Percentiles rank a stretch among this genome's conserved stretches.
Evolutionary conservation across 208 protist species (phyloP).

Genomic region (Crithidia brevicula): DNA sequence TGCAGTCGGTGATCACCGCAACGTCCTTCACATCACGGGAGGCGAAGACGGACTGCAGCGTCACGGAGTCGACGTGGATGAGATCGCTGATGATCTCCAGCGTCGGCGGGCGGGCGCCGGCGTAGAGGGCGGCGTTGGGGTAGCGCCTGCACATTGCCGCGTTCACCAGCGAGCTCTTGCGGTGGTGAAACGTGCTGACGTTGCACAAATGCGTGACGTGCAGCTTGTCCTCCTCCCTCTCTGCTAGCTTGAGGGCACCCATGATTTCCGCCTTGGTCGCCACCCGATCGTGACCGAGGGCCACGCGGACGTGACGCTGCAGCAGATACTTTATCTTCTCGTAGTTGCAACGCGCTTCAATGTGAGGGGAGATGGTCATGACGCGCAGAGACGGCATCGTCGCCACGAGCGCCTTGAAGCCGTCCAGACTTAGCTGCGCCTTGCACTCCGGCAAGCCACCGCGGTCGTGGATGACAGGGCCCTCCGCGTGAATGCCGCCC

Average conservation of each 20-base stretch:
- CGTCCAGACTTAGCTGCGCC: conserved; percentile 33
- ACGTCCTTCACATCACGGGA: conserved; percentile 52
- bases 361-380: conserved; percentile 72
- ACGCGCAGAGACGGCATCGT: conserved; percentile 67
- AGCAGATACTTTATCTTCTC: conserved; percentile 58
- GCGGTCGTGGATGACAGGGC: conserved; percentile 67
- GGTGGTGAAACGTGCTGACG: conserved; percentile 77
- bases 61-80: conserved; percentile 61
- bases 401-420: conserved; percentile 48
- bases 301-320: conserved; percentile 41
- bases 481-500: conserved; percentile 74
- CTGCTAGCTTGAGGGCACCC: conserved; percentile 47
- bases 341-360: conserved; percentile 55
- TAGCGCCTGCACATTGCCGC: conserved; percentile 54
- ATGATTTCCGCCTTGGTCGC: conserved; percentile 63
- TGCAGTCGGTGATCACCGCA: conserved; percentile 75
- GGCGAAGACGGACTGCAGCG: conserved; percentile 53
- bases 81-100: conserved; percentile 75
- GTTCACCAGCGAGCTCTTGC: conserved; percentile 64
- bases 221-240: conserved; percentile 47
- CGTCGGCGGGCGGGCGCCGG: conserved; percentile 49
- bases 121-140: conserved; percentile 62
- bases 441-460: conserved; percentile 62
- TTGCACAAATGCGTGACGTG: conserved; percentile 74
- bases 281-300: conserved; percentile 63